Conservation (phyloP, 768 basidiomycete genomes). For the Trametes cubensis region DNA sequence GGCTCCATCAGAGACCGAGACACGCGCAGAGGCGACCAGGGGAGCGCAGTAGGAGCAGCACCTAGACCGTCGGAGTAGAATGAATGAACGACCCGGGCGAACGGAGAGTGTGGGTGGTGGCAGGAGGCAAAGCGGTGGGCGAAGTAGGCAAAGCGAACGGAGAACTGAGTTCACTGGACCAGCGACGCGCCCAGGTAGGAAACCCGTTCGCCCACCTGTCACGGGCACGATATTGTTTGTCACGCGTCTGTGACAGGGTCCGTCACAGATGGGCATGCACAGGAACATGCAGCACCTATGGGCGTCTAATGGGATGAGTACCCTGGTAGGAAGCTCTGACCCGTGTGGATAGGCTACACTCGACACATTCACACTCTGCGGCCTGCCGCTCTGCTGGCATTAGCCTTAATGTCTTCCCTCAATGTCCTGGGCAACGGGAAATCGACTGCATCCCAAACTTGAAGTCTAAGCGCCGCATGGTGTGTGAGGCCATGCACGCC, state of each 20-base stretch:
- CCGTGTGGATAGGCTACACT: not conserved
- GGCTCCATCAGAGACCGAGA: constrained; percentile 25
- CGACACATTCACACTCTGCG: not conserved
- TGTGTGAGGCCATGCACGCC: too few relatives aligned
- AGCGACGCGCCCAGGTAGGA: not conserved
- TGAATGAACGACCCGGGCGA: not conserved
- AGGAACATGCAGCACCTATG: not conserved
- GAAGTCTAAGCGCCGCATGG: too few relatives aligned
- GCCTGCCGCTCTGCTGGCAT: too few relatives aligned
- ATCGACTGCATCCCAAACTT: too few relatives aligned
- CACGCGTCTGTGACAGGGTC: not conserved
- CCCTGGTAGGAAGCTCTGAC: not conserved
- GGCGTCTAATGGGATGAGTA: not conserved
- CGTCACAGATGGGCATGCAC: not conserved
- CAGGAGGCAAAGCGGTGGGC: not conserved
- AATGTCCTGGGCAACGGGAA: too few relatives aligned
- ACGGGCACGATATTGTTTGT: not conserved
- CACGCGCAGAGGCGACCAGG: not conserved
- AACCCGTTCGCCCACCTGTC: not conserved
- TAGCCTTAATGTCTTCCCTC: too few relatives aligned
- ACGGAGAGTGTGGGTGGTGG: constrained; percentile 15
- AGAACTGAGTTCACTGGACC: too few relatives aligned
- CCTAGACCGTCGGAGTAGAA: not conserved
- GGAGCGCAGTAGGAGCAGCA: constrained; percentile 6
- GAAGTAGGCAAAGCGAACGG: not conserved